Evolutionary conservation across 2,329 filamentous ascomycete species (phyloP), one percentile per base, ranked within the genome.

Genomic region (Talaromyces sp.): DNA sequence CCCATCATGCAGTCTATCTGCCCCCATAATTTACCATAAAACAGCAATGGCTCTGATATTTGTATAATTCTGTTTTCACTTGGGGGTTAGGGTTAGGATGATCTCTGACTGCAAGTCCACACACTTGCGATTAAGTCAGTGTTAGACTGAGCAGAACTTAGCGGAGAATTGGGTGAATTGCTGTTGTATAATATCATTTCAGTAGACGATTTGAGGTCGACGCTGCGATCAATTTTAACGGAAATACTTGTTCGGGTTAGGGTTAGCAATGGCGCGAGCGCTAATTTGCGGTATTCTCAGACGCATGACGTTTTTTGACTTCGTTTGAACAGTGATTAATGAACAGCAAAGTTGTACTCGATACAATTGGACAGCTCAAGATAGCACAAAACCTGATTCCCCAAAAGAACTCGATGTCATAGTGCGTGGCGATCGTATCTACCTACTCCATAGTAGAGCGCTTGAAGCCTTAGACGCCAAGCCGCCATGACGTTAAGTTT

Each of bases 381-480:
- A 27, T 19, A 85, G 65, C 87, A 89, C 71, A 89, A 86, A 85
- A 81, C 43, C 43, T 45, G 43, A 45, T n/a, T n/a, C 47, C 22
- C 47, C 22, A 1, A 51, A 51, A 51, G 47, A 13, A 5, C 22
- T 22, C 43, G n/a, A 51, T 51, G 25, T 51, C 47, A 51, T 51
- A 27, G 11, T 51, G 47, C 47, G 25, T 51, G 47, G 47, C 86
- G 40, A 79, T 87, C 25, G 86, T 51, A 11, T 27, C 47, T 51
- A n/a, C n/a, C n/a, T n/a, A n/a, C n/a, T n/a, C n/a, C n/a, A n/a
- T n/a, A n/a, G n/a, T n/a, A 51, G 47, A 45, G 43, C 91, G 85
- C 86, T 91, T 40, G 88, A 87, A 65, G 88, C 89, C 0, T 91
- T 92, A 71, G 90, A 90, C 0, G 86, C 43, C n/a, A 45, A 22